phyloP scores from a whole-genome alignment of 345 rosid species.

The Eucalyptus pauciflora region DNA sequence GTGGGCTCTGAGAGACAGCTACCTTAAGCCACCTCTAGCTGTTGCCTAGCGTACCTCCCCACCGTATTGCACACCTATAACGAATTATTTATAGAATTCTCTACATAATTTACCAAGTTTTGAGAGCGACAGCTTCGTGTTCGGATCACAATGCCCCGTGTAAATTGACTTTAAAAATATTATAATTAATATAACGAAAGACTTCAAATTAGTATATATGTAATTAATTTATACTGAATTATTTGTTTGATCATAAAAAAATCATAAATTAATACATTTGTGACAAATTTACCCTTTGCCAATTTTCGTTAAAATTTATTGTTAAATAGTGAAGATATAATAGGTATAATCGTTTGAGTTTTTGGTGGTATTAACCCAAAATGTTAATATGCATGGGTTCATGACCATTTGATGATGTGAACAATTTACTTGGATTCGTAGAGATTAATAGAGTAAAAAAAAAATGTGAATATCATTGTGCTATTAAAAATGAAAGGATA shows the following conservation, averaged over 20 bases:
- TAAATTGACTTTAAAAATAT: neutral
- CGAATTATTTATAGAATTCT: neutral
- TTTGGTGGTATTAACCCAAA: neutral
- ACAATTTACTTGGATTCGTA: neutral
- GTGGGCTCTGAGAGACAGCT: neutral
- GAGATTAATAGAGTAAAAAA: neutral
- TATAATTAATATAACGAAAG: neutral
- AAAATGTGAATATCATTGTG: fast-evolving
- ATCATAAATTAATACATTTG: too few species aligned
- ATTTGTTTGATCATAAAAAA: neutral
- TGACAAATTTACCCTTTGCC: fast-evolving
- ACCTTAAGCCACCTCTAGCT: neutral
- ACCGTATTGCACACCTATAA: neutral
- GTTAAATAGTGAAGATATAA: too few species aligned
- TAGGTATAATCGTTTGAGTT: neutral
- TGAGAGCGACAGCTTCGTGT: too few species aligned
- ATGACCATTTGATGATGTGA: neutral
- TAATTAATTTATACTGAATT: too few species aligned
- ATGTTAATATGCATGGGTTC: neutral
- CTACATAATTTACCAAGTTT: neutral
- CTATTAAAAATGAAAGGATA: neutral
- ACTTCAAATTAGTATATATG: too few species aligned
- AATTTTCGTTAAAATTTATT: too few species aligned
- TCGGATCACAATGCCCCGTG: neutral
- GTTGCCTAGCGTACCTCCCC: neutral